Base-by-base conservation (phyloP, 139 green algal species). In the Deuterostichococcus epilithicus region DNA sequence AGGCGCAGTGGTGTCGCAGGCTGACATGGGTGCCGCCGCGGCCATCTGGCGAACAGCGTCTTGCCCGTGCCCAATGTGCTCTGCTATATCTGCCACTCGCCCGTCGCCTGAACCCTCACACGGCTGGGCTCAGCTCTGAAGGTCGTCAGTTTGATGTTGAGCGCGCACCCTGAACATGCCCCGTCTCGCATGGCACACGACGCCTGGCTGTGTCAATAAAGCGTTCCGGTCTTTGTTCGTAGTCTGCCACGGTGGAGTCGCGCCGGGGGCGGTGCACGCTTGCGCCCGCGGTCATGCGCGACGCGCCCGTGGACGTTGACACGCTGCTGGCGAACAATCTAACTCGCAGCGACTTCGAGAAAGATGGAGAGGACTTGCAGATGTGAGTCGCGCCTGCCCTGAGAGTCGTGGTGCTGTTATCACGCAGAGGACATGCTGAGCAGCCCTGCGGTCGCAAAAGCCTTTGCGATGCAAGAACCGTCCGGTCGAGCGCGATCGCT, bases 231-330 rank as follows among this genome's bases (percentile, higher is more conserved):
- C 32, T 26, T 15, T 10, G 8, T 23, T 70, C 47, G 68, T 68
- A 86, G 47, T 32, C 76, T 77, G 72, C 76, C 81, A 86, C 4
- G 39, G n/a, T n/a, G 82, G 47, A 52, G 77, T 85, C 33, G 70
- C 52, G 6, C 59, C 60, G 60, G 34, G 20, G 60, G 75, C 32
- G 85, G 81, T 28, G 59, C 73, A 15, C 47, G 32, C 2, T 59
- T 37, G 30, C 37, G 60, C 37, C 73, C 36, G 32, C 78, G 65
- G 5, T 70, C 66, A 0, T 47, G n/a, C 3, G 79, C 47, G 23
- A 68, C 32, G 15, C 15, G 34, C 1, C n/a, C 58, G 6, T 38
- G 68, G 34, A 74, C 4, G 20, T 81, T 85, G 10, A 79, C 63
- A 23, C 45, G 36, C 33, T 86, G 37, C 37, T 76, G 36, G 81